Conservation (phyloP, 176 grass and related monocot genomes). For the Ensete ventricosum region DNA sequence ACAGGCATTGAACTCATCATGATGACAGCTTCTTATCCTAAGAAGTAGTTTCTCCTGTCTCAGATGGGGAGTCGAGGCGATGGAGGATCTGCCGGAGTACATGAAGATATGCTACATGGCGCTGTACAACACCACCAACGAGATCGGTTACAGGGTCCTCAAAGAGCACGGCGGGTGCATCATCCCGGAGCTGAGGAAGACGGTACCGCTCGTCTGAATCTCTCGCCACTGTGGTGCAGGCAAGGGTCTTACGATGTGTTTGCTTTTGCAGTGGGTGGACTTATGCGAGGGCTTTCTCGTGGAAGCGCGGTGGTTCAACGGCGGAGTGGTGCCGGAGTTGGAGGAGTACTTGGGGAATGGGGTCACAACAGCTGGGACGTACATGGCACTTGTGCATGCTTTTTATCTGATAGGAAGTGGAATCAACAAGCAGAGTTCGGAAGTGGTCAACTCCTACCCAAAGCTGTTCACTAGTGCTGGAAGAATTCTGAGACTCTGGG, state of each 20-base stretch:
- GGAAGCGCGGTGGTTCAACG: background rate
- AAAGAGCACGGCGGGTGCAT: background rate
- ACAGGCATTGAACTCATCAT: background rate
- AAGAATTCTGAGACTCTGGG: background rate
- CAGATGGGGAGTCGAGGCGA: background rate
- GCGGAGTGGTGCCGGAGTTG: background rate
- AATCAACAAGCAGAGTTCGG: background rate
- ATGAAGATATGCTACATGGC: constrained; percentile 10
- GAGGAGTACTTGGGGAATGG: constrained; percentile 6
- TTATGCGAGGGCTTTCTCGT: background rate
- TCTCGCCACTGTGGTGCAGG: no score
- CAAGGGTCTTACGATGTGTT: background rate
- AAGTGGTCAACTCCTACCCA: background rate
- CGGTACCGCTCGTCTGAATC: background rate
- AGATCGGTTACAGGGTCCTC: background rate
- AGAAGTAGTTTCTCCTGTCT: background rate
- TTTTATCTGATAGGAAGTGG: background rate
- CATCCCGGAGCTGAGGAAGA: background rate
- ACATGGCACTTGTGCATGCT: background rate
- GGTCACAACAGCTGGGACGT: background rate
- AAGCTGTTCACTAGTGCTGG: background rate
- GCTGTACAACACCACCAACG: constrained; percentile 1
- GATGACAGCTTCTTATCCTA: background rate
- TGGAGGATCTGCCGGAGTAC: constrained; percentile 6
- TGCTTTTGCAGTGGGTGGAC: constrained; percentile 4